Conservation (phyloP, 1,284 basidiomycete genomes). For the Leccinum idahoense region DNA sequence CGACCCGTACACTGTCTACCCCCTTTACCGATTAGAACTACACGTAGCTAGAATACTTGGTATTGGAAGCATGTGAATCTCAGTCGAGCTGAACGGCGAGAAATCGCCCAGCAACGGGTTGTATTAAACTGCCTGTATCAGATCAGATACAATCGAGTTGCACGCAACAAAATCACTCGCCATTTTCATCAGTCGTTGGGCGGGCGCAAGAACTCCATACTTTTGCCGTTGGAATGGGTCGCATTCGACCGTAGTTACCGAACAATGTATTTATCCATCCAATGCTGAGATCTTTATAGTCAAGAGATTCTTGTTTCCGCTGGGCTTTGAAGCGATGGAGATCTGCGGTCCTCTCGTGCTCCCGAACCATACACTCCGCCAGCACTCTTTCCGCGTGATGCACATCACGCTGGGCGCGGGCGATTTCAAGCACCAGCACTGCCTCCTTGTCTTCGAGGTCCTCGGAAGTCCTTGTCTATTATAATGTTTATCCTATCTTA, state of each 20-base stretch:
- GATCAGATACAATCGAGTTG: neutral
- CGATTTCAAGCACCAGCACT: no score
- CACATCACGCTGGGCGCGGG: no score
- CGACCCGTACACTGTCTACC: no score
- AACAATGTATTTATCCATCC: neutral
- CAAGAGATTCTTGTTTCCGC: neutral
- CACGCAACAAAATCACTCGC: neutral
- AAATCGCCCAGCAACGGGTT: neutral
- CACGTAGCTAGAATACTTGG: no score
- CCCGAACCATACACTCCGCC: no score
- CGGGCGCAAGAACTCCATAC: neutral
- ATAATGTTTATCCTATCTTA: neutral
- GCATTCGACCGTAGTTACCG: neutral
- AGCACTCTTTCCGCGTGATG: no score
- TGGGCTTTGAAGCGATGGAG: neutral
- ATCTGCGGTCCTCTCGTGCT: neutral
- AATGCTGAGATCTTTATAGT: neutral
- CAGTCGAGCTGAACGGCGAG: neutral
- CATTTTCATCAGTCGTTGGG: neutral
- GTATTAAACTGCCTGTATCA: neutral
- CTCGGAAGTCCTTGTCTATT: no score
- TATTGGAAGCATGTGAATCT: neutral
- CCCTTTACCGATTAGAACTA: no score
- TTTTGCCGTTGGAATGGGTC: neutral
- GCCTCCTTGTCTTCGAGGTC: no score